Conservation (phyloP, 2,329 filamentous ascomycete genomes). For the Dryadomyces sulphureus region DNA sequence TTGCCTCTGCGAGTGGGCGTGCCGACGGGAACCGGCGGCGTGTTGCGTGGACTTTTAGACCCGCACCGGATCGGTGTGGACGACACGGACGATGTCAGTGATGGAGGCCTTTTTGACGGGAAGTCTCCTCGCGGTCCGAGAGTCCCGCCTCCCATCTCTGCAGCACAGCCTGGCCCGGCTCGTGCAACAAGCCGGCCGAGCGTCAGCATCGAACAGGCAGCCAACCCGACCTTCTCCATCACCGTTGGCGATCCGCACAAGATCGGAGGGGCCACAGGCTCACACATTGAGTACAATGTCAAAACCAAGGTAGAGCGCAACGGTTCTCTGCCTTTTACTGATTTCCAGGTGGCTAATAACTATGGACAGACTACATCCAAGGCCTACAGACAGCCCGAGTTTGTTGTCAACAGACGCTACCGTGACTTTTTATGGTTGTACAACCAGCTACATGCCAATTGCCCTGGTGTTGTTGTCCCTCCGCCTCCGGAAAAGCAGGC, state of each 20-base stretch:
- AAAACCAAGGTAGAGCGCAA: constrained; percentile 61
- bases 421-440: constrained; percentile 98
- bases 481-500: constrained; percentile 97
- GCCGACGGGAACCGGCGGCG: constrained; percentile 24
- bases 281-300: constrained; percentile 95
- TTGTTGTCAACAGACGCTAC: constrained; percentile 86
- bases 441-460: constrained; percentile 84
- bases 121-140: constrained; percentile 33
- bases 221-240: constrained; percentile 83
- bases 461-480: constrained; percentile 86
- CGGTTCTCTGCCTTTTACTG: too few relatives aligned
- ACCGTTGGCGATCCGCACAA: constrained; percentile 93
- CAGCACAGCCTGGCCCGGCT: constrained; percentile 35
- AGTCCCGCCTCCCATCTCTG: constrained; percentile 50
- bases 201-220: constrained; percentile 81
- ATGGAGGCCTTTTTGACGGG: constrained; percentile 17
- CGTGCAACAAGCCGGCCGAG: constrained; percentile 52
- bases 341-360: not conserved
- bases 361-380: constrained; percentile 69
- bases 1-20: constrained; percentile 45
- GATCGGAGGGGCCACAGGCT: constrained; percentile 90
- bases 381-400: constrained; percentile 83
- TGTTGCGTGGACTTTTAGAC: constrained; percentile 29
- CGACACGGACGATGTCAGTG: constrained; percentile 39
- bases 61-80: constrained; percentile 53